phyloP scores from a whole-genome alignment of 768 basidiomycete species.

The Paxillus ammoniavirescens region DNA sequence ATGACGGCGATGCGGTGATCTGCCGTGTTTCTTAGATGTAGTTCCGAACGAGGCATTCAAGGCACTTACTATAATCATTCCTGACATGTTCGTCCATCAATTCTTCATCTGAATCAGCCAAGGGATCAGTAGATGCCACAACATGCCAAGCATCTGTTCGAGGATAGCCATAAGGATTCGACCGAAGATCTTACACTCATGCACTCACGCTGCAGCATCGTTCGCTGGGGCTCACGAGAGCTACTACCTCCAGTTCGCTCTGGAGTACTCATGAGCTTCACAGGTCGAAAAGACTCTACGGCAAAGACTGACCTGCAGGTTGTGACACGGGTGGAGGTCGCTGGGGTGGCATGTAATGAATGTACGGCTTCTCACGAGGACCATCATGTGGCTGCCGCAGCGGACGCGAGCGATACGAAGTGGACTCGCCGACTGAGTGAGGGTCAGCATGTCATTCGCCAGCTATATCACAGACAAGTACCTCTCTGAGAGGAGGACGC shows the following conservation, averaged over 20 bases:
- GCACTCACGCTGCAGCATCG: constrained; percentile 46
- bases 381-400: constrained; percentile 23
- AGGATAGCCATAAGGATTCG: background rate
- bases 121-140: constrained; percentile 59
- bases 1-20: constrained; percentile 54
- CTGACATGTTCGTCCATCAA: constrained; percentile 58
- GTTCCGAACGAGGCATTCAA: background rate
- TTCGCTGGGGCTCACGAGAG: constrained; percentile 32
- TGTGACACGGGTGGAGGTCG: constrained; percentile 17
- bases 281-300: background rate
- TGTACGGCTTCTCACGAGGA: constrained; percentile 32
- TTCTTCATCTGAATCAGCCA: constrained; percentile 75
- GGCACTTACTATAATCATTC: constrained; percentile 61
- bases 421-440: constrained; percentile 20
- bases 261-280: constrained; percentile 11
- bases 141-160: constrained; percentile 71
- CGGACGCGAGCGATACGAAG: constrained; percentile 25
- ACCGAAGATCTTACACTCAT: background rate
- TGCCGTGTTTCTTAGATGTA: constrained; percentile 19
- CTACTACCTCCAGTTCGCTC: constrained; percentile 14
- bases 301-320: constrained; percentile 20
- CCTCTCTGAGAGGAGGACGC: constrained; percentile 29
- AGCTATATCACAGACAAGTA: constrained; percentile 4
- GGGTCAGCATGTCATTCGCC: constrained; percentile 11
- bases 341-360: constrained; percentile 32